Base-by-base conservation (phyloP, 2,329 filamentous ascomycete genomes). In the Aspergillus quadrilineatus region DNA sequence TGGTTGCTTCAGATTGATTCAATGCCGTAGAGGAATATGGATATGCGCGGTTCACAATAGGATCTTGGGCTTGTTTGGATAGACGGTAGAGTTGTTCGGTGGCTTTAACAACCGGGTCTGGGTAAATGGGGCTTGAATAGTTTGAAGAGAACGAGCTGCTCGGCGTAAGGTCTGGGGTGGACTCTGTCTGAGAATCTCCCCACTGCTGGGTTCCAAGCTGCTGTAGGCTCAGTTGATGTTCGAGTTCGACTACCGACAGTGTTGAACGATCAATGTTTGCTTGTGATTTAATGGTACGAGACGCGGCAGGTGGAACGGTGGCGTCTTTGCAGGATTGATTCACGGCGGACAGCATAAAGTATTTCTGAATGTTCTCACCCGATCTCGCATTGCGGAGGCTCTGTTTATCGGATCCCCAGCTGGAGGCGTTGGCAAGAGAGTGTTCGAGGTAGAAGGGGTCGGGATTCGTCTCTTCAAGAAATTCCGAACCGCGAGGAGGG, bases 381-480 rank as follows among this genome's bases (percentile, higher is more conserved):
- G 66, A 66, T 59, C 64, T 67, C 51, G 67, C 68, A 69, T 73
- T 63, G 56, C 70, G 67, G 60, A 68, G 65, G 6, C 60, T 62
- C 26, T 65, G 65, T 30, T 57, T 60, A 52, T 64, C 61, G 36
- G 59, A 56, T 26, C 67, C 61, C 65, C 66, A 69, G 39, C 62
- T 56, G n/a, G 63, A 62, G 10, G 67, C 65, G 36, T 61, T 63
- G 6, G 66, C 62, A 43, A 74, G 57, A 14, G 72, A 70, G 41
- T 69, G 63, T 56, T 75, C 73, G 22, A 75, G 69, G 49, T 75
- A 75, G 60, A 75, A 75, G 4, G 73, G 73, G 55, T 75, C 73
- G 5, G 65, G 63, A 43, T 72, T 71, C 12, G 72, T 65, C 30
- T 75, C 72, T 58, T 73, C 71, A 4, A 66, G 41, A 5, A 64